phyloP scores from a whole-genome alignment of 352 stramenopile species.

The Pythium volutum region DNA sequence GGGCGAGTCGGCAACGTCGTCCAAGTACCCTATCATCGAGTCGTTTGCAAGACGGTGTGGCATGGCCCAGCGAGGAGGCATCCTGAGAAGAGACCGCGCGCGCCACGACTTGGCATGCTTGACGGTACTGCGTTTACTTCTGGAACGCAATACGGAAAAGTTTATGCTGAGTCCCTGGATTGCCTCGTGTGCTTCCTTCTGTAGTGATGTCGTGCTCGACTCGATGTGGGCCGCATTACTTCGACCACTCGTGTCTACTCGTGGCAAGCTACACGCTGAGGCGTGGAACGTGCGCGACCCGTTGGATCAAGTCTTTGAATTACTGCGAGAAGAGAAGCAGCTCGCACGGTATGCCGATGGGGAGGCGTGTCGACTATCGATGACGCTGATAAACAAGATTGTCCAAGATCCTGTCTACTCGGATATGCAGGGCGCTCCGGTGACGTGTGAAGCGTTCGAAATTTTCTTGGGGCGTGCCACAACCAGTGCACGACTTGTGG shows the following conservation, averaged over 20 bases:
- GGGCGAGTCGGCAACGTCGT: constrained; percentile 50
- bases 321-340: constrained; percentile 24
- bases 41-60: constrained; percentile 36
- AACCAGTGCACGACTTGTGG: constrained; percentile 42
- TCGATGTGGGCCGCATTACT: constrained; percentile 51
- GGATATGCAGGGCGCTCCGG: not conserved
- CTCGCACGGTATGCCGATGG: constrained; percentile 7
- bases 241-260: constrained; percentile 4
- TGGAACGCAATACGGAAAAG: constrained; percentile 74
- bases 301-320: constrained; percentile 25
- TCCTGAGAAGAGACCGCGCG: constrained; percentile 2
- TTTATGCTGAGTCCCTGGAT: constrained; percentile 78
- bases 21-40: constrained; percentile 69
- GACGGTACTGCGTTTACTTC: constrained; percentile 67
- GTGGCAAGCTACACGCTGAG: constrained; percentile 1
- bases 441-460: constrained; percentile 43
- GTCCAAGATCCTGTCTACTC: constrained; percentile 5
- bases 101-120: constrained; percentile 66
- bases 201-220: constrained; percentile 49
- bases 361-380: constrained; percentile 19
- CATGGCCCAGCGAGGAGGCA: constrained; percentile 11
- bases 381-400: constrained; percentile 23
- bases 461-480: constrained; percentile 43
- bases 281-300: constrained; percentile 15
- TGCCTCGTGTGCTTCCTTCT: constrained; percentile 51